Evolutionary conservation across 208 protist species (phyloP).

Genomic region (Leishmania arabica): DNA sequence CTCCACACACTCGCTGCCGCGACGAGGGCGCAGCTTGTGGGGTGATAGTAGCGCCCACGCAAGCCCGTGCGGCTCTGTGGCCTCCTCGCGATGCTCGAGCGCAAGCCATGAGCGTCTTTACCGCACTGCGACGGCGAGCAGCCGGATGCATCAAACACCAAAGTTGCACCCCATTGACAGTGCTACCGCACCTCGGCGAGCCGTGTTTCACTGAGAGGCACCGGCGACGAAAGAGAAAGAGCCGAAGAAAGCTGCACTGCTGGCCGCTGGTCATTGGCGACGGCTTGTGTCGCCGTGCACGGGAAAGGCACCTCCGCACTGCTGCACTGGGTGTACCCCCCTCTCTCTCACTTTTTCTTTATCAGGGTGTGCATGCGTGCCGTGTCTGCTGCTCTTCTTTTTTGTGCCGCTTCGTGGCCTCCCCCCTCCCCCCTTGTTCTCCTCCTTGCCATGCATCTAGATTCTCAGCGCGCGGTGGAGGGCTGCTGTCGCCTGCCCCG

Average conservation of each 20-base stretch:
- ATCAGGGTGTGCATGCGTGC: not conserved
- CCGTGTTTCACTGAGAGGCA: conserved; percentile 50
- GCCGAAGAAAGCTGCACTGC: not conserved
- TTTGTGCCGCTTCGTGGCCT: not conserved
- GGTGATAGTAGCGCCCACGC: conserved; percentile 12
- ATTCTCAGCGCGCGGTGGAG: not conserved
- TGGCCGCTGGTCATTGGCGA: not conserved
- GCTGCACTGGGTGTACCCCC: not conserved
- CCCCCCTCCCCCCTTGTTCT: conserved; percentile 16
- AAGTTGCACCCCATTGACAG: conserved; percentile 6
- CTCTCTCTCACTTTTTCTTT: not conserved
- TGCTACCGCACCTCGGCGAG: conserved; percentile 28
- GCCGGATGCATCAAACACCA: conserved; percentile 38
- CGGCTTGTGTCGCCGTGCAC: not conserved
- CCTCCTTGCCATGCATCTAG: not conserved
- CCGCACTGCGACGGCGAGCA: conserved; percentile 68
- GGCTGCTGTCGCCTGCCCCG: not conserved
- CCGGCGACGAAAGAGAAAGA: conserved; percentile 1
- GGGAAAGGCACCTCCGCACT: not conserved
- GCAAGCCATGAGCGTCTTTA: conserved; percentile 65
- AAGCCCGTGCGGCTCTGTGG: conserved; percentile 36
- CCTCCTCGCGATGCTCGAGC: conserved; percentile 29
- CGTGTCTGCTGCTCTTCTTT: not conserved
- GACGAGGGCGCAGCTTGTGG: conserved; percentile 20
- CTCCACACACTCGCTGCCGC: conserved; percentile 15